Base-by-base conservation (phyloP, 2,329 filamentous ascomycete species). In the Parascedosporium putredinis region DNA sequence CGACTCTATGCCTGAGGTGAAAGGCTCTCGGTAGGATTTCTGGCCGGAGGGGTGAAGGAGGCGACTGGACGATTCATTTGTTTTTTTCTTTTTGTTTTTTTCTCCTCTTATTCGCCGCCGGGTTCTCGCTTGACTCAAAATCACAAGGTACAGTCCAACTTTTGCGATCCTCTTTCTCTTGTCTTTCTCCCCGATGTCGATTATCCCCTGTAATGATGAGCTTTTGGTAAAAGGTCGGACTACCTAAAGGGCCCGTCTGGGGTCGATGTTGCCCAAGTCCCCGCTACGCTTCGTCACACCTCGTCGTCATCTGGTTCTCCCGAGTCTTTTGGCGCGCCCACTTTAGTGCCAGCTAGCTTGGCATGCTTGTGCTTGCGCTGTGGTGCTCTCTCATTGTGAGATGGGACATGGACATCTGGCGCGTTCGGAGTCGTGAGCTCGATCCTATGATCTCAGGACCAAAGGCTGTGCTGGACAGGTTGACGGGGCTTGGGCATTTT, bases 151-250 rank as follows among this genome's bases (percentile, higher is more conserved):
- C n/a, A n/a, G n/a, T n/a, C n/a, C n/a, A n/a, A n/a, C n/a, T 36
- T 36, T 18, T 36, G n/a, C 33, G 20, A 36, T 36, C 7, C 20
- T 36, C 33, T 16, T 2, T 18, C 20, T 8, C n/a, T 36, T 22
- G 16, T 42, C 16, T 42, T 16, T 44, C 23, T 24, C 40, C 47
- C n/a, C n/a, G n/a, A n/a, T n/a, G n/a, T n/a, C n/a, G n/a, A n/a
- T n/a, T n/a, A n/a, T n/a, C n/a, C n/a, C n/a, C n/a, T n/a, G n/a
- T n/a, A n/a, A 25, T 50, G 49, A 50, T 50, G 49, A 50, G 43
- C 22, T 29, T n/a, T 34, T 50, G 49, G 49, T 50, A 50, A 50
- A 50, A 50, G 49, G 49, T 50, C 49, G 44, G 49, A 50, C 43
- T 34, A 45, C 20, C 24, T n/a, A n/a, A 38, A 16, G 31, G 49